phyloP scores from a whole-genome alignment of 768 basidiomycete species.

The Psilocybe tampanensis region DNA sequence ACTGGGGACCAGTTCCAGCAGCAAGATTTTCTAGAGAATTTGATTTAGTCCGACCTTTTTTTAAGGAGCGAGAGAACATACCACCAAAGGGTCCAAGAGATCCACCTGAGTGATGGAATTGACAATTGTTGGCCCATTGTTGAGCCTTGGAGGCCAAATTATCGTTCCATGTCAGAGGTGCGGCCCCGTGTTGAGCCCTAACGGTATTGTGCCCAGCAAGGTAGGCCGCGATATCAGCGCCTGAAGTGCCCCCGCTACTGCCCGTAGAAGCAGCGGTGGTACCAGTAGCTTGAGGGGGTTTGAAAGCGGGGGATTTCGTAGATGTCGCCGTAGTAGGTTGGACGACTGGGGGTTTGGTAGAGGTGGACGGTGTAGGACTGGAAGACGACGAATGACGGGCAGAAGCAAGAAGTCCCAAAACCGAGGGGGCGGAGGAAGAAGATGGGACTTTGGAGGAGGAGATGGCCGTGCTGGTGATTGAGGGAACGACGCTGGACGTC shows the following conservation, averaged over 20 bases:
- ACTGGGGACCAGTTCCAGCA: conserved; percentile 63
- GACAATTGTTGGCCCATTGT: conserved; percentile 68
- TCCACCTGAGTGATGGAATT: conserved; percentile 71
- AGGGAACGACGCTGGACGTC: conserved; percentile 17
- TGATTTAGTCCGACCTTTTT: background rate
- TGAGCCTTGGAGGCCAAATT: conserved; percentile 63
- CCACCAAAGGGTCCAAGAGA: conserved; percentile 65
- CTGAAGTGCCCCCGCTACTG: conserved; percentile 26
- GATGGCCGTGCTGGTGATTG: conserved; percentile 20
- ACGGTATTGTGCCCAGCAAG: conserved; percentile 64
- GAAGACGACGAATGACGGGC: conserved; percentile 13
- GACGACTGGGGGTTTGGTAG: background rate
- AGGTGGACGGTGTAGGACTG: conserved; percentile 1
- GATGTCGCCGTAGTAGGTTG: background rate
- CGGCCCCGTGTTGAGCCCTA: conserved; percentile 66
- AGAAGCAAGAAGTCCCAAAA: conserved; percentile 12
- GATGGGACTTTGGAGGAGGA: conserved; percentile 20
- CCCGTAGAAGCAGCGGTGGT: conserved; percentile 16
- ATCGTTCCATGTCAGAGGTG: conserved; percentile 64
- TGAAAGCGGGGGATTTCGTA: background rate
- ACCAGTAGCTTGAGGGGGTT: conserved; percentile 8
- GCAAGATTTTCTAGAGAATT: conserved; percentile 66
- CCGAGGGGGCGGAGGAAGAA: conserved; percentile 16
- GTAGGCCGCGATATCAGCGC: conserved; percentile 53
- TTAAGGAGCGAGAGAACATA: conserved; percentile 27